Conservation (phyloP, 2,329 filamentous ascomycete species). For the Cercospora berteroae region DNA sequence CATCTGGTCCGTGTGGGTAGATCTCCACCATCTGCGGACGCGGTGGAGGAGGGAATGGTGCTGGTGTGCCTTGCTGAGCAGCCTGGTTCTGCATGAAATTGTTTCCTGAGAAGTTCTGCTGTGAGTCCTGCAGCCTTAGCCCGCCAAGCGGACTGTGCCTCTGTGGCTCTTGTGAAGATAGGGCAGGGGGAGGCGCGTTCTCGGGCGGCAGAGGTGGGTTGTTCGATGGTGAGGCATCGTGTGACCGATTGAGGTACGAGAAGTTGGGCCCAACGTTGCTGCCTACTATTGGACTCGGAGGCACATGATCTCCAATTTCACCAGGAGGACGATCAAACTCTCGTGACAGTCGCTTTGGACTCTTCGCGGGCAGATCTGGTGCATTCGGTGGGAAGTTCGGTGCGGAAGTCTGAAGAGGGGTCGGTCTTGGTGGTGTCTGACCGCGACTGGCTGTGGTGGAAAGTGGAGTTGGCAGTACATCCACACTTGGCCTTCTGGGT, state of each 20-base stretch:
- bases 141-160: conserved; percentile 4
- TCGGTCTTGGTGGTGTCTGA: conserved; percentile 10
- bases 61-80: conserved; percentile 6
- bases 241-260: conserved; percentile 1
- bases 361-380: conserved; percentile 14
- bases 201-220: background rate
- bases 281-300: conserved; percentile 16
- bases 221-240: background rate
- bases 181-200: background rate
- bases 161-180: conserved; percentile 4
- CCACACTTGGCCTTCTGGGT: conserved; percentile 6
- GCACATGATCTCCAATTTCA: conserved; percentile 12
- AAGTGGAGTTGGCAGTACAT: conserved; percentile 3
- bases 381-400: background rate
- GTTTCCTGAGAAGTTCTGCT: background rate
- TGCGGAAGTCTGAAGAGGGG: conserved; percentile 2
- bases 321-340: conserved; percentile 9
- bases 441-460: background rate
- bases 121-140: background rate
- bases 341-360: conserved; percentile 15
- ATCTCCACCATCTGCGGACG: background rate
- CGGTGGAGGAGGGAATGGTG: conserved; percentile 10
- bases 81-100: background rate
- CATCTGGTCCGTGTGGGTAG: conserved; percentile 11
- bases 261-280: conserved; percentile 14